phyloP scores from a whole-genome alignment of 176 grass and related monocot genomes.

The Puya raimondii region DNA sequence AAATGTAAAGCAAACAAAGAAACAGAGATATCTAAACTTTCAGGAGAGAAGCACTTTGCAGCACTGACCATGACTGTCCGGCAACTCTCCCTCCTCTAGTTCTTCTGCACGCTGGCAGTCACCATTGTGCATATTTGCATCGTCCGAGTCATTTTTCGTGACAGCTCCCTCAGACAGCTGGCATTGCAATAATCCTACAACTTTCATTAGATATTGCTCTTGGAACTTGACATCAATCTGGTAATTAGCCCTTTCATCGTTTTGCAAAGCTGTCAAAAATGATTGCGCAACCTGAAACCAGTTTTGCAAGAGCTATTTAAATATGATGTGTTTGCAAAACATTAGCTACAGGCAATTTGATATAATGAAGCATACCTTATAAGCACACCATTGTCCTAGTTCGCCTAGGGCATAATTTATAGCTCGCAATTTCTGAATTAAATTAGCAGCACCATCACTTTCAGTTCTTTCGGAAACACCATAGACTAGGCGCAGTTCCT shows the following conservation, averaged over 20 bases:
- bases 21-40: not conserved
- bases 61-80: conserved; percentile 72
- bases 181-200: conserved; percentile 76
- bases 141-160: conserved; percentile 26
- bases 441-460: conserved; percentile 98
- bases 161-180: conserved; percentile 84
- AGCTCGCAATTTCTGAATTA: conserved; percentile 92
- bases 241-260: conserved; percentile 94
- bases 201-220: conserved; percentile 87
- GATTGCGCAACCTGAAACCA: conserved; percentile 79
- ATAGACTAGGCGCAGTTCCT: conserved; percentile 94
- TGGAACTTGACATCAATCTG: conserved; percentile 98
- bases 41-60: not conserved
- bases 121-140: conserved; percentile 37
- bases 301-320: conserved; percentile 13
- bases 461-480: conserved; percentile 98
- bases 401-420: conserved; percentile 96
- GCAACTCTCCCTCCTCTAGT: conserved; percentile 93
- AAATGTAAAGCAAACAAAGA: not conserved
- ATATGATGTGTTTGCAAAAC: not conserved
- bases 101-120: conserved; percentile 43
- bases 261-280: conserved; percentile 90
- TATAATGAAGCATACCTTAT: conserved; percentile 45
- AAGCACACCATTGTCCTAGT: conserved; percentile 99
- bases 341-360: conserved; percentile 2